Evolutionary conservation across 352 stramenopile genomes (phyloP), one percentile per base, ranked within the genome.

Genomic region (Albugo candida): DNA sequence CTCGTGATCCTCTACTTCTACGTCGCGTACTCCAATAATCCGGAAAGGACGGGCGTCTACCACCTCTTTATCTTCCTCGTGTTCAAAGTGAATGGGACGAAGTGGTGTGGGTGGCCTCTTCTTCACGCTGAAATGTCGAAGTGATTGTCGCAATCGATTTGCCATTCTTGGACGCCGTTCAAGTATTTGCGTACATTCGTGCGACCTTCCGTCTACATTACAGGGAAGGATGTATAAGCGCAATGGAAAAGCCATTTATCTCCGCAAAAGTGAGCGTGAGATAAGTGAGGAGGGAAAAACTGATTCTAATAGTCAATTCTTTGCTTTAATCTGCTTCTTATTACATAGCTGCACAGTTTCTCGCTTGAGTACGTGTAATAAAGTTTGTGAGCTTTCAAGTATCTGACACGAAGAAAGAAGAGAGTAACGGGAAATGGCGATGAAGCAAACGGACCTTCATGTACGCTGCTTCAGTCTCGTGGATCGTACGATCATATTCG

Each of bases 321-420:
- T 31, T 31, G 24, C 8, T 31, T 31, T 31, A 10, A 31, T 87
- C 51, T 95, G 81, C 63, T 94, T 94, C 69, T 95, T 96, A 79
- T 96, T 96, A 36, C 69, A 94, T n/a, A 96, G 67, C 52, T 93
- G 89, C 40, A 93, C 75, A 0, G 83, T 94, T 60, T 96, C 87
- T 14, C 87, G 65, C 64, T 96, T 95, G 54, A 96, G 83, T 52
- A 97, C 88, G 52, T 96, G 82, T 11, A 97, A 73, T 49, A 97
- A 64, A 35, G 88, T 96, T 60, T 96, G 85, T 36, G 83, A 96
- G 51, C 69, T 91, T 63, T 96, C 86, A 37, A 97, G 63, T 54
- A 96, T 97, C 81, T 76, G 47, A 16, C 14, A 37, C 20, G 46
- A 48, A 18, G 16, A 48, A 44, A 42, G 2, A 35, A 3, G 3